Conservation (phyloP, 1,284 basidiomycete genomes). For the Melampsora americana region DNA sequence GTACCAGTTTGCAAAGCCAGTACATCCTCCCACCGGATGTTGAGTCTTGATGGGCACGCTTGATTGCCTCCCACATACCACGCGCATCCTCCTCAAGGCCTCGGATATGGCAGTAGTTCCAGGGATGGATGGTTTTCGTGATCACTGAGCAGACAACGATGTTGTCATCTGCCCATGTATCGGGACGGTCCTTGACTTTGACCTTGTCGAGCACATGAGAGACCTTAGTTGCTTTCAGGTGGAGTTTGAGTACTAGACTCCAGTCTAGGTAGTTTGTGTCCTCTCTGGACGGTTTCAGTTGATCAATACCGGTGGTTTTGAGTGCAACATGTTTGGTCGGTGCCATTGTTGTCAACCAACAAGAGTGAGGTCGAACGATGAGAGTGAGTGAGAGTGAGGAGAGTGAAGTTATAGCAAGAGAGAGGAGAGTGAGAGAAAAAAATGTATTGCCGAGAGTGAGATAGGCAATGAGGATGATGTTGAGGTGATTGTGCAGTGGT, state of each 20-base stretch:
- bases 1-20: slow-evolving; percentile 4
- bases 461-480: too few species aligned
- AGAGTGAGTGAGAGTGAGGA: neutral
- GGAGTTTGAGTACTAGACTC: neutral
- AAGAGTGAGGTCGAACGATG: neutral
- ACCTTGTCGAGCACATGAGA: neutral
- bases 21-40: neutral
- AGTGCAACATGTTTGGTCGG: slow-evolving; percentile 7
- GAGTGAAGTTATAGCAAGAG: neutral
- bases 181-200: neutral
- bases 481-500: too few species aligned
- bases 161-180: neutral
- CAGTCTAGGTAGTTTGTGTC: slow-evolving; percentile 21
- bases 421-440: too few species aligned
- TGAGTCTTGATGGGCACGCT: slow-evolving; percentile 12
- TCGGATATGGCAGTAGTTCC: neutral
- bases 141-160: neutral
- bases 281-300: neutral
- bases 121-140: neutral
- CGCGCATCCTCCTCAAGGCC: neutral
- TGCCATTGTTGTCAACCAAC: neutral
- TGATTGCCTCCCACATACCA: slow-evolving; percentile 11
- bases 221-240: neutral
- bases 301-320: neutral
- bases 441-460: too few species aligned